Conservation (phyloP, 78 protist species). For the Guillardia theta region DNA sequence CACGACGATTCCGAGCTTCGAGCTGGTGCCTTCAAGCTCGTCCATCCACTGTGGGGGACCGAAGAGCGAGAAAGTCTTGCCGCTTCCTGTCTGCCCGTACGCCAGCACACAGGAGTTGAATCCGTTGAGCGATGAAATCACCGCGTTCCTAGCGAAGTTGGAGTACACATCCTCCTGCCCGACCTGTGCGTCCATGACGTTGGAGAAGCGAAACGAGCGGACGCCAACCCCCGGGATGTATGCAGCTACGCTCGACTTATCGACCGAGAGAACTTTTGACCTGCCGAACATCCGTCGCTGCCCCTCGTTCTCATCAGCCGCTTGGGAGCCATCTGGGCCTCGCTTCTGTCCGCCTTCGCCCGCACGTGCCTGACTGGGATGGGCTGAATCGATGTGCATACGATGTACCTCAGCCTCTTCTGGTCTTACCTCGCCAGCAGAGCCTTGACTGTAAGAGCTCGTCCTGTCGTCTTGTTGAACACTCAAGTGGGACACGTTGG, state of each 20-base stretch:
- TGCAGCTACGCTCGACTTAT: not conserved
- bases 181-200: not conserved
- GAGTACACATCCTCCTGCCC: conserved; percentile 4
- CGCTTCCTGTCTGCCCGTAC: conserved; percentile 35
- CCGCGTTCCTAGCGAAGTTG: not conserved
- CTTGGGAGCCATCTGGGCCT: too few relatives aligned
- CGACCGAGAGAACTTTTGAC: not conserved
- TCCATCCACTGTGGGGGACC: not conserved
- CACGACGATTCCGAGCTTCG: not conserved
- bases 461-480: too few relatives aligned
- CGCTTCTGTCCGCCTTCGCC: too few relatives aligned
- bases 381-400: too few relatives aligned
- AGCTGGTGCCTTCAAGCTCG: not conserved
- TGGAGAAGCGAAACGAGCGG: conserved; percentile 6
- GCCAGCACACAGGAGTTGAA: not conserved
- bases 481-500: too few relatives aligned
- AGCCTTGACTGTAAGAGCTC: too few relatives aligned
- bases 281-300: not conserved
- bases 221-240: conserved; percentile 26
- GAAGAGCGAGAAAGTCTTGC: conserved; percentile 6
- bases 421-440: too few relatives aligned
- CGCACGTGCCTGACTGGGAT: too few relatives aligned
- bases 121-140: not conserved
- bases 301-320: not conserved
- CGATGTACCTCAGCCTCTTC: too few relatives aligned